phyloP scores from a whole-genome alignment of 1,284 basidiomycete genomes.

The Boletus smithii region DNA sequence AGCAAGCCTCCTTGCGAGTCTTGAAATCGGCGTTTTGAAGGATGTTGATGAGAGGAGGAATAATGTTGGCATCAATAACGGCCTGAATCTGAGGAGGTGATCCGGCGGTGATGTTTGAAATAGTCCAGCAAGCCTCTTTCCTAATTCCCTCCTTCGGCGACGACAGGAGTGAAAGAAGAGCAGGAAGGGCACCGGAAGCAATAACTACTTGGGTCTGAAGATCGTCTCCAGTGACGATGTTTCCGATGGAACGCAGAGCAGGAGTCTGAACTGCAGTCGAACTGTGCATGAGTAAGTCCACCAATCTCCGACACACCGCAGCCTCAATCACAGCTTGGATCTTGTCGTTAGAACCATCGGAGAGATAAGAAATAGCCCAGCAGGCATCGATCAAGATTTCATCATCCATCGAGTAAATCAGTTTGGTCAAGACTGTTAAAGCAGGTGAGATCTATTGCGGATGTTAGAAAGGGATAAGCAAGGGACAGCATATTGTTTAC shows the following conservation, averaged over 20 bases:
- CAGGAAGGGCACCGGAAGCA: slow-evolving; percentile 92
- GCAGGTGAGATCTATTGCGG: slow-evolving; percentile 86
- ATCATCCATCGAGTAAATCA: slow-evolving; percentile 99
- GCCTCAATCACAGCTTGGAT: slow-evolving; percentile 99
- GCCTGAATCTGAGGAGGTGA: slow-evolving; percentile 95
- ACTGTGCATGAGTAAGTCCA: slow-evolving; percentile 95
- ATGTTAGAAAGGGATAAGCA: slow-evolving; percentile 13
- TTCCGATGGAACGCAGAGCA: slow-evolving; percentile 95
- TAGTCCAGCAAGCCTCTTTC: slow-evolving; percentile 99
- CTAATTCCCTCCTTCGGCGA: slow-evolving; percentile 96
- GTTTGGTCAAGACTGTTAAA: slow-evolving; percentile 91
- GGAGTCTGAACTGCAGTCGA: slow-evolving; percentile 99
- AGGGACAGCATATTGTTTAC: slow-evolving; percentile 41
- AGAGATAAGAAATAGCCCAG: slow-evolving; percentile 99
- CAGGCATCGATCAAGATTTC: slow-evolving; percentile 99
- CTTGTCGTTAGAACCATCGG: slow-evolving; percentile 99
- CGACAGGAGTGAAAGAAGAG: slow-evolving; percentile 86
- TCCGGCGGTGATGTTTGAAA: slow-evolving; percentile 98
- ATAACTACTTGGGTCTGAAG: slow-evolving; percentile 98
- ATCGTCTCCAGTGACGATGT: slow-evolving; percentile 99
- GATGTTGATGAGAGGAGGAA: slow-evolving; percentile 98
- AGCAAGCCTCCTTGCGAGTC: slow-evolving; percentile 99
- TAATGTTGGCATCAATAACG: slow-evolving; percentile 84
- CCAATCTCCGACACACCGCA: slow-evolving; percentile 94
- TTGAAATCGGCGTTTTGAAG: slow-evolving; percentile 98